Evolutionary conservation across 352 stramenopile species (phyloP).

Genomic region (Discostella stelligera): DNA sequence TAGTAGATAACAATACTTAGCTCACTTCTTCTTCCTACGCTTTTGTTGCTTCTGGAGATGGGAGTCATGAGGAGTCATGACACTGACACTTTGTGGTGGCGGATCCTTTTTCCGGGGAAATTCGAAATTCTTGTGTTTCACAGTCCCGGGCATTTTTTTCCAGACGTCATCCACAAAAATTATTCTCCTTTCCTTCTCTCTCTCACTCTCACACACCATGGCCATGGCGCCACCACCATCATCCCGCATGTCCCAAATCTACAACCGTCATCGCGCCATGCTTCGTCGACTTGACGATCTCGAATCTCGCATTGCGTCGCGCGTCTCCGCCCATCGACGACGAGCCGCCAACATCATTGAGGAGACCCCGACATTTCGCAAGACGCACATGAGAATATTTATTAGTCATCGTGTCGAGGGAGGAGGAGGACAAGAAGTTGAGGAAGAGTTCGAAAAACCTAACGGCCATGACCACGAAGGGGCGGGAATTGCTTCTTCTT

Average conservation of each 20-base stretch:
- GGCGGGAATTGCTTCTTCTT: constrained; percentile 2
- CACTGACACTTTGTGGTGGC: no score
- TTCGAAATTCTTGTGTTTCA: no score
- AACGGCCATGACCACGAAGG: no score
- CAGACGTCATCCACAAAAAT: no score
- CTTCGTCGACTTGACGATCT: constrained; percentile 60
- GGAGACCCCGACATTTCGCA: constrained; percentile 47
- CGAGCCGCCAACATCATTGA: constrained; percentile 63
- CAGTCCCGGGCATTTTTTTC: no score
- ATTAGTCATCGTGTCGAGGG: constrained; percentile 59
- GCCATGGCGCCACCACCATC: constrained; percentile 6
- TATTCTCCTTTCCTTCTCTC: no score
- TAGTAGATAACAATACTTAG: no score
- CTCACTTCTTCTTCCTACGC: no score
- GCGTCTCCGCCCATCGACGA: constrained; percentile 49
- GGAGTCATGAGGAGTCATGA: no score
- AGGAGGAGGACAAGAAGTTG: constrained; percentile 12
- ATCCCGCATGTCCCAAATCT: constrained; percentile 24
- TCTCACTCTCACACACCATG: no score
- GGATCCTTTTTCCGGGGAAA: no score
- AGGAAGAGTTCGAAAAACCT: constrained; percentile 7
- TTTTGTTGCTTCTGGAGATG: no score
- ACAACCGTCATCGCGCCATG: constrained; percentile 23
- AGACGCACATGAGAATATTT: constrained; percentile 71
- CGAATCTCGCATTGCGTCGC: constrained; percentile 60